phyloP scores from a whole-genome alignment of 192 early-diverging fungal genomes.

The Coemansia umbellata region DNA sequence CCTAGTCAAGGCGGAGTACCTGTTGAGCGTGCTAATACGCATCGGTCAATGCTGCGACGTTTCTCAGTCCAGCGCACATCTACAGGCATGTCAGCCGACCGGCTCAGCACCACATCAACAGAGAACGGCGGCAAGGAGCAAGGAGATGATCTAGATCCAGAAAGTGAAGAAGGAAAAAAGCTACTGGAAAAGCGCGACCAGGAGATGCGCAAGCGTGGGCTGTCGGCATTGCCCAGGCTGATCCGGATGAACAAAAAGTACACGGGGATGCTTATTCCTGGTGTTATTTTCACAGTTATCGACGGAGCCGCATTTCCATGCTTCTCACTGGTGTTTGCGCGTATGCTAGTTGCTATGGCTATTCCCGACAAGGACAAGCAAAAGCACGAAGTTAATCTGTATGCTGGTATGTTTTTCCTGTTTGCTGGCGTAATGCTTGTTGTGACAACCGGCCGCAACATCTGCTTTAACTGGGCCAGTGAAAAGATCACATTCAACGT shows the following conservation, averaged over 20 bases:
- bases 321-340: conserved; percentile 69
- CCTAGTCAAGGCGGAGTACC: neutral
- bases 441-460: conserved; percentile 51
- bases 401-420: conserved; percentile 57
- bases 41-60: too few relatives aligned
- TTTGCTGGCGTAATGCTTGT: conserved; percentile 61
- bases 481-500: conserved; percentile 69
- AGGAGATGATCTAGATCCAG: neutral
- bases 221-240: conserved; percentile 24
- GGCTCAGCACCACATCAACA: neutral
- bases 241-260: conserved; percentile 47
- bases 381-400: conserved; percentile 47
- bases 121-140: neutral
- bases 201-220: conserved; percentile 11
- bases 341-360: conserved; percentile 35
- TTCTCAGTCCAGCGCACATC: conserved; percentile 8
- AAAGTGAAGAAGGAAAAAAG: conserved; percentile 22
- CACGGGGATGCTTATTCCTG: conserved; percentile 49
- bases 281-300: conserved; percentile 57
- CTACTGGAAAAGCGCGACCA: neutral
- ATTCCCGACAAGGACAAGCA: conserved; percentile 24
- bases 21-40: too few relatives aligned
- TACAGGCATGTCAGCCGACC: neutral
- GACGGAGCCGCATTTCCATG: conserved; percentile 74
- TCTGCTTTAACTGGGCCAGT: conserved; percentile 61